Conservation (phyloP, 2,329 filamentous ascomycete genomes). For the Calonectria fujianensis region DNA sequence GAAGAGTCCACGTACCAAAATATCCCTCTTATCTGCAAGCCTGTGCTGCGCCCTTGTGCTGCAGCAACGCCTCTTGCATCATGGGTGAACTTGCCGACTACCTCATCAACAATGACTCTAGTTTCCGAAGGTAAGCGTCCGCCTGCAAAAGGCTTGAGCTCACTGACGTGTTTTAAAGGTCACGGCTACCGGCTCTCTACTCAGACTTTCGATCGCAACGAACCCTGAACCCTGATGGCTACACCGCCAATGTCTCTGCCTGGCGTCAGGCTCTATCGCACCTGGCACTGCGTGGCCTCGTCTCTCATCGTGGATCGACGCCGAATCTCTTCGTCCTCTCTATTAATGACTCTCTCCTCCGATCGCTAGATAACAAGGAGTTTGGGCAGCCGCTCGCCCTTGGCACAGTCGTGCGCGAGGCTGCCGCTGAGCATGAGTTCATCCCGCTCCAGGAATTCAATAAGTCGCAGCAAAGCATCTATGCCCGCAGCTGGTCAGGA, state of each 20-base stretch:
- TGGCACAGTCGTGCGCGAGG: constrained; percentile 85
- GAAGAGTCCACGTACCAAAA: no score
- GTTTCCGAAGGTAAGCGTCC: constrained; percentile 73
- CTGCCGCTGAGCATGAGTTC: constrained; percentile 80
- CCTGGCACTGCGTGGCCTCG: constrained; percentile 78
- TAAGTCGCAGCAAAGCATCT: constrained; percentile 80
- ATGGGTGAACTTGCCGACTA: constrained; percentile 83
- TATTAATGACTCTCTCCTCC: constrained; percentile 78
- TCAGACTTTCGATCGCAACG: constrained; percentile 87
- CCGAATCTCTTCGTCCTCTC: constrained; percentile 72
- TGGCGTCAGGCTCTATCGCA: constrained; percentile 86
- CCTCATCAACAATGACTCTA: constrained; percentile 75
- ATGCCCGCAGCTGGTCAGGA: constrained; percentile 80
- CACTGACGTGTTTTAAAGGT: constrained; percentile 66
- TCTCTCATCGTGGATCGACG: constrained; percentile 63
- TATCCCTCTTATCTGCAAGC: background rate
- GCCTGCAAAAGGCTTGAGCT: background rate
- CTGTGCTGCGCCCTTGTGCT: background rate
- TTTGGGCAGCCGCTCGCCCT: constrained; percentile 89
- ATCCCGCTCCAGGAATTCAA: constrained; percentile 83
- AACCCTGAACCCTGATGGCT: constrained; percentile 89
- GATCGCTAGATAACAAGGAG: constrained; percentile 83
- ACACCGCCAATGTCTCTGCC: constrained; percentile 84
- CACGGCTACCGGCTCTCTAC: constrained; percentile 89
- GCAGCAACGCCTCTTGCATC: constrained; percentile 47